Percentiles rank a stretch among this genome's conserved stretches.
Evolutionary conservation across 2,329 filamentous ascomycete genomes (phyloP).

Genomic region (Fusarium albidum): DNA sequence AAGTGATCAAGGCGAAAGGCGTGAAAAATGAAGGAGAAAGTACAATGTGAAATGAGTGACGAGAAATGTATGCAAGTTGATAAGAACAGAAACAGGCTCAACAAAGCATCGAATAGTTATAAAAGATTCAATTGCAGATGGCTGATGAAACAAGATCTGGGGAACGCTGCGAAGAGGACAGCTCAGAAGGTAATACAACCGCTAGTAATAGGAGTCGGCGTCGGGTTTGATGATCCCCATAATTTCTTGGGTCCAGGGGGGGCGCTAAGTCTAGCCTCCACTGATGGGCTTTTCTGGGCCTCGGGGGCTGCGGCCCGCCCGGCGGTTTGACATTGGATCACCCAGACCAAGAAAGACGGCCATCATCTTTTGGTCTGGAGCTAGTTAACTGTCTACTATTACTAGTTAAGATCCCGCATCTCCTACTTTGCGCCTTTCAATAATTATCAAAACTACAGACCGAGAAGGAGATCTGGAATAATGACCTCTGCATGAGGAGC

Average conservation of each 20-base stretch:
- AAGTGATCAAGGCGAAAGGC: constrained; percentile 1
- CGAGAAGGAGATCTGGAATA: too few relatives aligned
- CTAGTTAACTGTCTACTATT: too few relatives aligned
- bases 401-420: too few relatives aligned
- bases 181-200: constrained; percentile 30
- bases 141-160: constrained; percentile 31
- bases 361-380: background rate
- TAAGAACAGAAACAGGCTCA: constrained; percentile 5
- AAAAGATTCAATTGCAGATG: constrained; percentile 26
- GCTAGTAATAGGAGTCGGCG: constrained; percentile 34
- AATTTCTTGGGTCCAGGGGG: constrained; percentile 36
- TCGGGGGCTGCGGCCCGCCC: background rate
- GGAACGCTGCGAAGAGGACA: constrained; percentile 35
- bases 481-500: background rate
- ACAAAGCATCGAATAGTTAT: background rate
- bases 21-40: background rate
- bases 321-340: background rate
- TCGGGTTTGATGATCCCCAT: constrained; percentile 24
- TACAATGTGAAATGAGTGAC: constrained; percentile 14
- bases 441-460: too few relatives aligned
- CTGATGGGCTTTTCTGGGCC: constrained; percentile 3
- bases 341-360: background rate
- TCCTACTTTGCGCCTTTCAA: too few relatives aligned
- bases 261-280: constrained; percentile 28
- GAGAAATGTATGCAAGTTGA: background rate